These are phyloP conservation scores for Auriscalpium orientale DNA, from an alignment of 768 basidiomycete genomes.

Conservation along the genomic window DNA sequence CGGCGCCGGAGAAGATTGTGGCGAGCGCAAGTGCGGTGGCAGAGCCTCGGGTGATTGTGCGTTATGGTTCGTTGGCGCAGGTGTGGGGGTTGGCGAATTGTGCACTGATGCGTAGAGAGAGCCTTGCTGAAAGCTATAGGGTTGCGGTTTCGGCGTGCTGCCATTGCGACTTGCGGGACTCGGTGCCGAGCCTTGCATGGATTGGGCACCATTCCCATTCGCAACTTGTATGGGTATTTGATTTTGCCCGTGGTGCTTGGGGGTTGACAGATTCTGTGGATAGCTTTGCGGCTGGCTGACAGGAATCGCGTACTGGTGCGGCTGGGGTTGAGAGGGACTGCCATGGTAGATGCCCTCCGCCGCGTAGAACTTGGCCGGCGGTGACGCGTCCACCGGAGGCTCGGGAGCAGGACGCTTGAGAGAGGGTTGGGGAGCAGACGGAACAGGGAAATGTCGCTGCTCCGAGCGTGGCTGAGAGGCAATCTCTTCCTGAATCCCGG, in stretches of 20 bases:
- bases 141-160: not conserved
- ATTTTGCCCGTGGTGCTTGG: slow-evolving; percentile 7
- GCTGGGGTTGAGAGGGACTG: slow-evolving; percentile 1
- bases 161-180: not conserved
- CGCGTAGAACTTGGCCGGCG: slow-evolving; percentile 13
- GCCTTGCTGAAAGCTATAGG: not conserved
- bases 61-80: not conserved
- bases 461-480: slow-evolving; percentile 30
- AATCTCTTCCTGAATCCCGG: slow-evolving; percentile 49
- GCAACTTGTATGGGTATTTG: slow-evolving; percentile 8
- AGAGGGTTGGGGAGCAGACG: slow-evolving; percentile 5
- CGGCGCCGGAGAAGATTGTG: slow-evolving; percentile 15
- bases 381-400: slow-evolving; percentile 8
- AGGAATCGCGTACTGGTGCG: slow-evolving; percentile 8
- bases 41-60: slow-evolving; percentile 12
- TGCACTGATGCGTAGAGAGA: not conserved
- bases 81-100: slow-evolving; percentile 1
- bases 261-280: slow-evolving; percentile 13
- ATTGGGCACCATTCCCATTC: not conserved
- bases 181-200: slow-evolving; percentile 1
- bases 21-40: slow-evolving; percentile 16
- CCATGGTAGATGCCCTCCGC: slow-evolving; percentile 9
- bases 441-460: not conserved
- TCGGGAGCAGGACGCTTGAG: slow-evolving; percentile 14
- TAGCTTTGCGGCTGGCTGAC: slow-evolving; percentile 10